Evolutionary conservation across 2,329 filamentous ascomycete genomes (phyloP), one percentile per base, ranked within the genome.

Genomic region (Graphium sp.): DNA sequence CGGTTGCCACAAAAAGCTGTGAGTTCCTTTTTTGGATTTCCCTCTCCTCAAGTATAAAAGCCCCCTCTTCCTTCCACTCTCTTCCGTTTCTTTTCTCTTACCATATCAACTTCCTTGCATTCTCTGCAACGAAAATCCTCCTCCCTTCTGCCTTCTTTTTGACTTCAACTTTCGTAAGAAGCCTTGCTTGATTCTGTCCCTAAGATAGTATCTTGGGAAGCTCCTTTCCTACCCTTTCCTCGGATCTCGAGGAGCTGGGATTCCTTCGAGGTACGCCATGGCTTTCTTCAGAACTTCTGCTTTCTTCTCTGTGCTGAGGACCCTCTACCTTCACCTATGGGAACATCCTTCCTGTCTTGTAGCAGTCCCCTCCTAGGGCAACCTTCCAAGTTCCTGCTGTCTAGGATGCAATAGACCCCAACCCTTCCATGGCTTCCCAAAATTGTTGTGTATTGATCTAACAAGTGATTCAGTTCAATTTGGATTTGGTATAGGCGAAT

Each of bases 61-160:
- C 14, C 14, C 14, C 24, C 15, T 27, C 16, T 11, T 27, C 28
- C 22, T 24, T 26, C 19, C 31, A 18, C 23, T 21, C 20, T 27
- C 23, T 22, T 24, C 24, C 28, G 22, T 32, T 32, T 35, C 30
- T 29, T 30, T 25, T 34, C 31, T 32, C 32, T 12, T 22, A 15
- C 16, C 20, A 19, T 31, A 33, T 35, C 27, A 9, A 14, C 22
- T 16, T 11, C 22, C 22, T 19, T 32, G 19, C 19, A 30, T 17
- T 23, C 25, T 26, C 30, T 19, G 9, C 18, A 18, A 16, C 10
- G 18, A 8, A 14, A 9, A 18, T 30, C 16, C 11, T n/a, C 22
- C 17, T 22, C 21, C 11, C 11, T 26, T 15, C 7, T 24, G 19
- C 22, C 21, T 24, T 22, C 32, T 13, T 26, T 24, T 23, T 25